Evolutionary conservation across 495 filamentous ascomycete species (phyloP).

Genomic region (Penicillium desertorum): DNA sequence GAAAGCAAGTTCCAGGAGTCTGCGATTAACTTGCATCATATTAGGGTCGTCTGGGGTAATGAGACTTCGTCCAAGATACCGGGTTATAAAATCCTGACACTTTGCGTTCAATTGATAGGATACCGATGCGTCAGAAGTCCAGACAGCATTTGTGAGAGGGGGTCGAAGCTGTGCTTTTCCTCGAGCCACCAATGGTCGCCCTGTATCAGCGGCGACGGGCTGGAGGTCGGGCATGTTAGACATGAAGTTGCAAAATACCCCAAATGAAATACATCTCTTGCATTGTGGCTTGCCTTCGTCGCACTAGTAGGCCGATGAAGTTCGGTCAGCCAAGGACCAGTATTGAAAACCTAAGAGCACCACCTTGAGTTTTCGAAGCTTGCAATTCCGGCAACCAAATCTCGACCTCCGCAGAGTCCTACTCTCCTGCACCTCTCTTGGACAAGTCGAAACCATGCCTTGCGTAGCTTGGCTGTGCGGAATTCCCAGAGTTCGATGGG

Average conservation of each 20-base stretch:
- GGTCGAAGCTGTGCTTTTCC: conserved; percentile 19
- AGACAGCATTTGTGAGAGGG: conserved; percentile 32
- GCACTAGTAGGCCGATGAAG: conserved; percentile 31
- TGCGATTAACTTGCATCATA: not conserved
- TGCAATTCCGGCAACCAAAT: not conserved
- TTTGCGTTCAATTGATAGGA: not conserved
- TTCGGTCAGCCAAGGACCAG: conserved; percentile 15
- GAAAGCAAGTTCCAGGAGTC: not conserved
- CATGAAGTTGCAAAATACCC: conserved; percentile 46
- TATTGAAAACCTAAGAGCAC: conserved; percentile 1
- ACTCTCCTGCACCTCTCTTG: not conserved
- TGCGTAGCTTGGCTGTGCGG: not conserved
- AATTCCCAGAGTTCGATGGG: not conserved
- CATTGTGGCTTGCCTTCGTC: conserved; percentile 48
- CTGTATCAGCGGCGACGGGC: conserved; percentile 27
- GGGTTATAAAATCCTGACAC: not conserved
- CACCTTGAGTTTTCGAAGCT: conserved; percentile 47
- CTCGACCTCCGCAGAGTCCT: not conserved
- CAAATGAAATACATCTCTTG: conserved; percentile 43
- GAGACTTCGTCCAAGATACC: not conserved
- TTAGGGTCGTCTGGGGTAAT: not conserved
- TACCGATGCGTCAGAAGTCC: conserved; percentile 14
- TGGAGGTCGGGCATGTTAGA: conserved; percentile 42
- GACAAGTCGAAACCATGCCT: not conserved
- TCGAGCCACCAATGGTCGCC: conserved; percentile 20